Percentiles rank a stretch among this genome's conserved stretches.
Conservation (phyloP, 1,284 basidiomycete genomes). For the Austroboletus niveus region DNA sequence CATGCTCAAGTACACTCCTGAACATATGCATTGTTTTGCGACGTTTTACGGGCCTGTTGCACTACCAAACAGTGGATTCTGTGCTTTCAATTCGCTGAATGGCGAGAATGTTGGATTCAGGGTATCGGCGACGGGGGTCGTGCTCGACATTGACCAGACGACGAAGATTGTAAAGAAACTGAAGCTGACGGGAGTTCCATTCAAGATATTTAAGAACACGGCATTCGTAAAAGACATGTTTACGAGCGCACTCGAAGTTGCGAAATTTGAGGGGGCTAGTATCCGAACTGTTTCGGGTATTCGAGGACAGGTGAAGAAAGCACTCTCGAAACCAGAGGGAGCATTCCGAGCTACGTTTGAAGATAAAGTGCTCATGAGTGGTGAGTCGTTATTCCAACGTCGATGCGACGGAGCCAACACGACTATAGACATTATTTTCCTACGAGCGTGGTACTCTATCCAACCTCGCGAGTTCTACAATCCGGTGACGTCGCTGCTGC, state of each 20-base stretch:
- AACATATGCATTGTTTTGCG: constrained; percentile 99
- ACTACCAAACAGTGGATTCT: constrained; percentile 95
- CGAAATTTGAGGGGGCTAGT: constrained; percentile 98
- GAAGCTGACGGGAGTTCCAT: constrained; percentile 92
- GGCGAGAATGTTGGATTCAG: constrained; percentile 76
- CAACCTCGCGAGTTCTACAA: constrained; percentile 97
- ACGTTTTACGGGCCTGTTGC: constrained; percentile 94
- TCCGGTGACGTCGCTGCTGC: constrained; percentile 88
- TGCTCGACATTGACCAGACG: constrained; percentile 89
- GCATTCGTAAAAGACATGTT: constrained; percentile 99
- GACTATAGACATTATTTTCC: constrained; percentile 83
- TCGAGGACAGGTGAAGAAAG: constrained; percentile 96
- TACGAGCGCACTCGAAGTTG: constrained; percentile 87
- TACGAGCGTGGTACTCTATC: constrained; percentile 96
- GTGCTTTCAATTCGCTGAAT: constrained; percentile 89
- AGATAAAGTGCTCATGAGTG: constrained; percentile 95
- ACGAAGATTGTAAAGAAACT: constrained; percentile 98
- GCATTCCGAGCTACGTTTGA: constrained; percentile 97
- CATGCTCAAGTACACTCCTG: constrained; percentile 99
- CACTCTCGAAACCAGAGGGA: constrained; percentile 90
- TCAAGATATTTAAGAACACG: constrained; percentile 99
- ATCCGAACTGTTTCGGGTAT: constrained; percentile 95
- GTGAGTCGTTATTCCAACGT: constrained; percentile 46
- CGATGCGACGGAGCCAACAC: constrained; percentile 2
- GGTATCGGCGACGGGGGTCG: constrained; percentile 91